These are phyloP conservation scores for Rhexocercosporidium sp. DNA, from an alignment of 2,329 filamentous ascomycete species.

Conservation along the genomic window DNA sequence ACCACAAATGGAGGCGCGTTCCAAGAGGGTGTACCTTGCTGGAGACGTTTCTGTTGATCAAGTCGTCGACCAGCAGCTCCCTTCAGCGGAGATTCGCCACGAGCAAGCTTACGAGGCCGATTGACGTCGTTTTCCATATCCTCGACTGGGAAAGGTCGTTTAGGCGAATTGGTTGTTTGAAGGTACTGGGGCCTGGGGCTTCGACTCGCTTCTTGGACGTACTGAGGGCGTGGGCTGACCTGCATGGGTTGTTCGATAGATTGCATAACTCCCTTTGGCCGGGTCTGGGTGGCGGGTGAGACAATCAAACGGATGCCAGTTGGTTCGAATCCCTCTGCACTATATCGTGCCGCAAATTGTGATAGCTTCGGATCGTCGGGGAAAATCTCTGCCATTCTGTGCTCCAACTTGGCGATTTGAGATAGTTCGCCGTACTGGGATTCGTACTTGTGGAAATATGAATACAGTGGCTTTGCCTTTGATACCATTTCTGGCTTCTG, in stretches of 20 bases:
- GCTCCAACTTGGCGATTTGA: conserved; percentile 89
- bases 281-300: conserved; percentile 79
- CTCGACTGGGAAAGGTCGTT: conserved; percentile 54
- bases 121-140: conserved; percentile 74
- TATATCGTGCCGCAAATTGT: conserved; percentile 79
- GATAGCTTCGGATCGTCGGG: conserved; percentile 80
- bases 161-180: conserved; percentile 44
- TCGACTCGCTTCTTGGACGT: conserved; percentile 40
- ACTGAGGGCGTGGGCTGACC: conserved; percentile 41
- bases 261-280: conserved; percentile 62
- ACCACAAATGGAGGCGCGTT: conserved; percentile 64
- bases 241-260: conserved; percentile 58
- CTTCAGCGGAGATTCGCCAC: conserved; percentile 93
- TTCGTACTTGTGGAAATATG: conserved; percentile 95
- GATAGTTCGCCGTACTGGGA: conserved; percentile 91
- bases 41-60: conserved; percentile 69
- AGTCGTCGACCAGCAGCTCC: conserved; percentile 84
- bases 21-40: conserved; percentile 47
- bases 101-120: conserved; percentile 82
- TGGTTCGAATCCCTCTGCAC: conserved; percentile 77
- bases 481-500: conserved; percentile 74
- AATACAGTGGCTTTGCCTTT: conserved; percentile 84
- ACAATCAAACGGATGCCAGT: conserved; percentile 82
- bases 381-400: conserved; percentile 91
- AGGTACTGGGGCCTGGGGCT: conserved; percentile 42